These are phyloP conservation scores for Xylaria sp. DNA, from an alignment of 2,329 filamentous ascomycete genomes.

Conservation along the genomic window DNA sequence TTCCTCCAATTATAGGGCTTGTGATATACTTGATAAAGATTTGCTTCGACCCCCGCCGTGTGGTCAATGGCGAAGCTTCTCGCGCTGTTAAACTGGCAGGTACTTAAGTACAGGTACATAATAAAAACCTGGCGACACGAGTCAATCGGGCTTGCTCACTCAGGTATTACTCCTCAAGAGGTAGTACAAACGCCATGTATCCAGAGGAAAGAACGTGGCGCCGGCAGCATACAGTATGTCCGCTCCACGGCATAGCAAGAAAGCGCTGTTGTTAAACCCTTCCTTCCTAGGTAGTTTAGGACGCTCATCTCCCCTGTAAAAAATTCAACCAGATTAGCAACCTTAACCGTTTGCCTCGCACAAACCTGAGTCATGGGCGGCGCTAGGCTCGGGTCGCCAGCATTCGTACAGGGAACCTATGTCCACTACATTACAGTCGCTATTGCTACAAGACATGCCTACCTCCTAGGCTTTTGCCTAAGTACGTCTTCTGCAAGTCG, in stretches of 20 bases:
- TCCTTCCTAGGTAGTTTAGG: neutral
- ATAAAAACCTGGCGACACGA: neutral
- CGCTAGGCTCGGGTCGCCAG: conserved; percentile 33
- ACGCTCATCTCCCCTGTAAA: neutral
- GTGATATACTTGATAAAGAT: neutral
- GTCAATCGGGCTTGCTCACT: neutral
- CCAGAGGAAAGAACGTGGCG: too few species aligned
- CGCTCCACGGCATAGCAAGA: neutral
- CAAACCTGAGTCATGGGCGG: conserved; percentile 29
- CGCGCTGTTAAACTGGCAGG: neutral
- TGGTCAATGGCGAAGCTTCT: neutral
- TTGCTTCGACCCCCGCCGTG: neutral
- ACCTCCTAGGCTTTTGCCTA: too few species aligned
- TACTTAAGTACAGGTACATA: neutral
- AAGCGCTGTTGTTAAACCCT: conserved; percentile 5
- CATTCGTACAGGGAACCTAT: conserved; percentile 19
- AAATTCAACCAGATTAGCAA: neutral
- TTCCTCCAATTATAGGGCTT: too few species aligned
- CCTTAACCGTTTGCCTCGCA: conserved; percentile 1
- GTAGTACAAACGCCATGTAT: conserved; percentile 3
- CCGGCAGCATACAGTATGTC: neutral
- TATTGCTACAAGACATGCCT: neutral
- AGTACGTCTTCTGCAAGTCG: neutral
- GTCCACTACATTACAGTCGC: conserved; percentile 9
- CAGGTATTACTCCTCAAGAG: neutral